These are phyloP conservation scores for Vicia sativa DNA, from an alignment of 306 rosid genomes.

Conservation along the genomic window DNA sequence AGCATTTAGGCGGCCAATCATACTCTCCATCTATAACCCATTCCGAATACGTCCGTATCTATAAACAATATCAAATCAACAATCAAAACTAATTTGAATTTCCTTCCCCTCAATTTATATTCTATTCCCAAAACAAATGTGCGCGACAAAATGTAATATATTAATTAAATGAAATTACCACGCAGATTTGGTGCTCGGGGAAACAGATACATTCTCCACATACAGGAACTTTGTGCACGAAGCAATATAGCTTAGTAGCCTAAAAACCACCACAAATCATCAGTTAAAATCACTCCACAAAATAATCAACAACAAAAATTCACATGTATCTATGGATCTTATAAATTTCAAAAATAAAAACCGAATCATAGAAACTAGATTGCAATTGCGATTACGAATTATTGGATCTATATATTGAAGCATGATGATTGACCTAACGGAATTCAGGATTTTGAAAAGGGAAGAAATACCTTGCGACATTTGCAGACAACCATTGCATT, in stretches of 20 bases:
- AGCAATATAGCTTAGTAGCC: slow-evolving; percentile 98
- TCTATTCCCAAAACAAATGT: slow-evolving; percentile 9
- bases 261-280: slow-evolving; percentile 42
- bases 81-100: not conserved
- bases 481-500: slow-evolving; percentile 99
- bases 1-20: slow-evolving; percentile 98
- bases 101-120: not conserved
- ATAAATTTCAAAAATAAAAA: not conserved
- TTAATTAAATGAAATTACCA: slow-evolving; percentile 53
- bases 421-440: slow-evolving; percentile 23
- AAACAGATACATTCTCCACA: slow-evolving; percentile 99
- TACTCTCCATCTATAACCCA: slow-evolving; percentile 98
- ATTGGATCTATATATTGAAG: slow-evolving; percentile 56
- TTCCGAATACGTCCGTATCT: slow-evolving; percentile 94
- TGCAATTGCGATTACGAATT: not conserved
- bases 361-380: slow-evolving; percentile 10
- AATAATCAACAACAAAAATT: slow-evolving; percentile 16
- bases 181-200: slow-evolving; percentile 96
- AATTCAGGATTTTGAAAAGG: slow-evolving; percentile 27
- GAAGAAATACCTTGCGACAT: slow-evolving; percentile 83
- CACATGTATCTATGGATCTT: not conserved
- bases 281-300: slow-evolving; percentile 15
- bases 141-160: not conserved
- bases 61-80: slow-evolving; percentile 23
- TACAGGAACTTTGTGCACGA: slow-evolving; percentile 98